Evolutionary conservation across 495 filamentous ascomycete species (phyloP), one percentile per base, ranked within the genome.

Genomic region (Coniosporium apollinis): DNA sequence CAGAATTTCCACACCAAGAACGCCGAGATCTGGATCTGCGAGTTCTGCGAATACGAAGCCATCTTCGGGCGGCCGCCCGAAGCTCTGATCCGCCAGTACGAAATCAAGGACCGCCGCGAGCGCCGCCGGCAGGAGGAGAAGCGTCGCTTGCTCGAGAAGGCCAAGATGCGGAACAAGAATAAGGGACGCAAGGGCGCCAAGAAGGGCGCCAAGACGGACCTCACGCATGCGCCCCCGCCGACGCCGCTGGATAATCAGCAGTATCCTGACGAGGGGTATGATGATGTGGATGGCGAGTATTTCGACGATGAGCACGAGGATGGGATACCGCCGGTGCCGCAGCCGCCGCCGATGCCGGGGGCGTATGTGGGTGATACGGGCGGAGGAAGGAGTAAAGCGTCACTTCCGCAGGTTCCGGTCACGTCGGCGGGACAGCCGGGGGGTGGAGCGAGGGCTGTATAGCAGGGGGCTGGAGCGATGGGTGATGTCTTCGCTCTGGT

Each of bases 21-120:
- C 21, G 76, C 85, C 45, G 82, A 91, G 41, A 69, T 81, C 18
- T 96, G 86, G 83, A 82, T 94, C 31, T 97, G 89, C 57, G 84
- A 59, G 29, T 61, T 59, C 42, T 61, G 58, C 48, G 56, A 59
- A 42, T 61, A 61, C 41, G 55, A 61, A 36, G 39, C 37, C 35
- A 61, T 61, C 25, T 61, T 61, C 38, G 56, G 86, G 11, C 62
- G 60, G 29, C 78, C 82, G 3, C 89, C 87, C 0, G 67, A 73
- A 44, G 86, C 87, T 28, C 57, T 96, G 33, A 83, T 94, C 39
- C 70, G 82, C 24, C 78, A 86, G 45, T 96, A 94, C 47, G 87
- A 96, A 57, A 78, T 86, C 55, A 94, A 93, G 52, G 87, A 94
- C 51, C 74, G 83, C 14, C 76, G 79, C 36, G 78, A 83, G 51